These are phyloP conservation scores for Fusarium sp. DNA, from an alignment of 2,329 filamentous ascomycete genomes.

Conservation along the genomic window DNA sequence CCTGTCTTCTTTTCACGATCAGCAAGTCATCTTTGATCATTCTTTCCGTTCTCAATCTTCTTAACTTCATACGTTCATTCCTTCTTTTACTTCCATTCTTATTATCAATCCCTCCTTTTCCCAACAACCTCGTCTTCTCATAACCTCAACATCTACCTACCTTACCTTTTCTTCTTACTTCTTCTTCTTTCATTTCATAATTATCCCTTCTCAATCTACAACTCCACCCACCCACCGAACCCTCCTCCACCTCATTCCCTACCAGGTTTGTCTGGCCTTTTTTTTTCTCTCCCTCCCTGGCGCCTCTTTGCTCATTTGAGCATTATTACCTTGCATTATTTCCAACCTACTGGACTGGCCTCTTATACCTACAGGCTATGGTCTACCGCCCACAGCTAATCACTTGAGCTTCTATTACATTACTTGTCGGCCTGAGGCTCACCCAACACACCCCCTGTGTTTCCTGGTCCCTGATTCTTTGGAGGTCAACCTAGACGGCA, in stretches of 20 bases:
- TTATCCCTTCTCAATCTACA: constrained; percentile 37
- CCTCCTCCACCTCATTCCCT: constrained; percentile 45
- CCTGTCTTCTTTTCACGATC: not conserved
- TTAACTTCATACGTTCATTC: not conserved
- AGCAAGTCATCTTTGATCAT: not conserved
- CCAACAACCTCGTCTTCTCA: constrained; percentile 4
- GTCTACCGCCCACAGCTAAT: constrained; percentile 28
- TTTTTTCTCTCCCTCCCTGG: constrained; percentile 45
- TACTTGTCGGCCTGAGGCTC: constrained; percentile 40
- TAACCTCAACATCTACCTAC: not conserved
- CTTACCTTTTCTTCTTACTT: constrained; percentile 6
- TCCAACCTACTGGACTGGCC: constrained; percentile 23
- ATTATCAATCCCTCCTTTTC: not conserved
- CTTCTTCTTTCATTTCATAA: constrained; percentile 35
- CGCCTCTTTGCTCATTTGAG: constrained; percentile 46
- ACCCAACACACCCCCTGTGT: constrained; percentile 27
- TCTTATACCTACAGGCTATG: not conserved
- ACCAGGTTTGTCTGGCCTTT: constrained; percentile 42
- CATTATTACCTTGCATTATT: constrained; percentile 42
- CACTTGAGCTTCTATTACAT: constrained; percentile 21
- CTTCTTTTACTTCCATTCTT: not conserved
- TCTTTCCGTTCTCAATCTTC: constrained; percentile 12
- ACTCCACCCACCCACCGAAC: constrained; percentile 34
- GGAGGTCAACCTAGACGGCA: constrained; percentile 35
- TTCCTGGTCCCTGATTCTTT: constrained; percentile 33